phyloP scores from a whole-genome alignment of 1,284 basidiomycete genomes.

The Baeospora myosura region DNA sequence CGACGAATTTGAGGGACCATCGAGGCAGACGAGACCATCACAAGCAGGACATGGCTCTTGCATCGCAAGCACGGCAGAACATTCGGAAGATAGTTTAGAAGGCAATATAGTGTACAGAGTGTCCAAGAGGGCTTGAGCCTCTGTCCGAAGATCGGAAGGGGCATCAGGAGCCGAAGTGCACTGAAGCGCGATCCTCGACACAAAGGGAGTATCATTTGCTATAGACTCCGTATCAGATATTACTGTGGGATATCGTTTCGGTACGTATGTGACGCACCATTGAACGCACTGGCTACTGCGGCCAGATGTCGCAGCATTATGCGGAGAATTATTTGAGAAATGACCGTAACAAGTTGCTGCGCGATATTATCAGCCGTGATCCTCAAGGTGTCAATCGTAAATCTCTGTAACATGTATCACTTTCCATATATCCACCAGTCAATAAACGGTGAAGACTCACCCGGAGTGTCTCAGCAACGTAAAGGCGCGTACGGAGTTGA shows the following conservation, averaged over 20 bases:
- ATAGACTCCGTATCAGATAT: background rate
- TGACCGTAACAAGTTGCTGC: conserved; percentile 36
- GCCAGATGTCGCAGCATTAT: conserved; percentile 50
- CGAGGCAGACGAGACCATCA: conserved; percentile 5
- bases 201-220: conserved; percentile 55
- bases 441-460: conserved; percentile 42
- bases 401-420: conserved; percentile 43
- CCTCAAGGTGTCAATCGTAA: conserved; percentile 24
- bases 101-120: conserved; percentile 2
- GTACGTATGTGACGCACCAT: conserved; percentile 30
- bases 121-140: conserved; percentile 38
- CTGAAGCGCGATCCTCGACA: conserved; percentile 48
- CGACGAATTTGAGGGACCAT: conserved; percentile 15
- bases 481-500: conserved; percentile 47
- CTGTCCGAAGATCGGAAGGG: conserved; percentile 40
- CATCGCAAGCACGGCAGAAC: no score
- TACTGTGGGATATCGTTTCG: conserved; percentile 4
- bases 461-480: conserved; percentile 57
- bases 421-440: no score
- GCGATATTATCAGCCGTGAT: conserved; percentile 37
- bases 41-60: conserved; percentile 18
- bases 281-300: conserved; percentile 37
- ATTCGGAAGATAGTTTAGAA: conserved; percentile 1
- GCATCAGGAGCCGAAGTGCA: conserved; percentile 39
- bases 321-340: conserved; percentile 47